Conservation (phyloP, 305 asterid genomes). For the Solanum aculeatissimum region DNA sequence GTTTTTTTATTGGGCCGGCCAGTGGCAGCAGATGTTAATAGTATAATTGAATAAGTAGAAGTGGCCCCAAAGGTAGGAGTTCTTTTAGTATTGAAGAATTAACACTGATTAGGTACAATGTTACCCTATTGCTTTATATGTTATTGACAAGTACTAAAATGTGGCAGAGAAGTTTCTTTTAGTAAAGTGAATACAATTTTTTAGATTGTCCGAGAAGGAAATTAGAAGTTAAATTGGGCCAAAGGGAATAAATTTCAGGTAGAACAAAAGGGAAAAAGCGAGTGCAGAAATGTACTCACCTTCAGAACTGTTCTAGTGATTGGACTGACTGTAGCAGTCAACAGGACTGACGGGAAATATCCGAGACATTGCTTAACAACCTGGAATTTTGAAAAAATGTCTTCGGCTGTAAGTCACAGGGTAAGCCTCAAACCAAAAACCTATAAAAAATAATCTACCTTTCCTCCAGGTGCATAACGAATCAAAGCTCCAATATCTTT, state of each 20-base stretch:
- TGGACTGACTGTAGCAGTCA: slow-evolving; percentile 93
- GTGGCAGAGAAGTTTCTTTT: neutral
- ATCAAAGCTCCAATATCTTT: slow-evolving; percentile 91
- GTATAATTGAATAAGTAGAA: neutral
- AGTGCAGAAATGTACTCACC: slow-evolving; percentile 39
- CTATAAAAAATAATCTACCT: slow-evolving; percentile 39
- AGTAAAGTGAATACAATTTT: neutral
- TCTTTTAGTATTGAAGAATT: neutral
- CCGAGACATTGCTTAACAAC: slow-evolving; percentile 81
- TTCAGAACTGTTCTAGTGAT: slow-evolving; percentile 95
- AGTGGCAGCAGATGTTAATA: neutral
- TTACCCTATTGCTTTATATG: neutral
- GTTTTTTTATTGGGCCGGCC: neutral
- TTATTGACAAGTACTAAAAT: neutral
- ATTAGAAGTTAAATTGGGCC: neutral
- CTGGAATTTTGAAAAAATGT: slow-evolving; percentile 32
- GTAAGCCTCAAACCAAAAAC: slow-evolving; percentile 1
- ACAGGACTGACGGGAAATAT: slow-evolving; percentile 74
- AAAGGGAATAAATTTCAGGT: neutral
- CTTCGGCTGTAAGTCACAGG: neutral
- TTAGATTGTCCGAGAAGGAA: neutral
- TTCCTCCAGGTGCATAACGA: slow-evolving; percentile 96
- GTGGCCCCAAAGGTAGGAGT: neutral
- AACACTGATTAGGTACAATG: neutral
- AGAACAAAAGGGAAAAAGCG: slow-evolving; percentile 5